Base-by-base conservation (phyloP, 306 rosid species). In the Rosa persica region DNA sequence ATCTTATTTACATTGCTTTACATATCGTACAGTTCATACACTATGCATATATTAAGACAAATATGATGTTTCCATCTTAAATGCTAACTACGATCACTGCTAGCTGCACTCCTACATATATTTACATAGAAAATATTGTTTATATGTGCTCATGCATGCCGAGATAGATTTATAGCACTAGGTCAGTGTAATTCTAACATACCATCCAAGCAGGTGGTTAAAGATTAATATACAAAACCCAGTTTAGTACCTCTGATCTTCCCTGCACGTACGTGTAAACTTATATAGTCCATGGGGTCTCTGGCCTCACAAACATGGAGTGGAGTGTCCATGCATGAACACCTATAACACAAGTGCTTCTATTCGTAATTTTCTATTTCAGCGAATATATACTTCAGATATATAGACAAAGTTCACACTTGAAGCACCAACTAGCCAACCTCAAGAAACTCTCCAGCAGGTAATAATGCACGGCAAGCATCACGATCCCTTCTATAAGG, bases 401-500 rank as follows among this genome's bases (percentile, higher is more conserved):
- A 40, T 68, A 44, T 12, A 44, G 22, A 11, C n/a, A 22, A 12
- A n/a, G 36, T 49, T n/a, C 54, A 69, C n/a, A 23, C 6, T 23
- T 17, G 64, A 74, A 71, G 67, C 75, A 80, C 72, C 46, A 76
- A 91, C 98, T 95, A 93, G 81, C 74, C 46, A 71, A 91, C 99
- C 98, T 96, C 99, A 60, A 93, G 81, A 84, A 96, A 96, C 57
- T 89, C 93, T 75, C 98, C 96, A 74, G 89, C 80, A 23, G 98
- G 90, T 54, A 96, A 79, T 46, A 96, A 80, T 42, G 89, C 96
- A 76, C 99, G 92, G 79, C 99, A 89, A 11, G 93, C 89, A 80
- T 89, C 98, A 58, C 99, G 90, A 77, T 96, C 98, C 85, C 84
- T 91, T 79, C 55, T 87, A 66, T 91, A 95, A 16, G 99, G 99